Conservation (phyloP, 108 stramenopile species). For the Cylindrotheca fusiformis region DNA sequence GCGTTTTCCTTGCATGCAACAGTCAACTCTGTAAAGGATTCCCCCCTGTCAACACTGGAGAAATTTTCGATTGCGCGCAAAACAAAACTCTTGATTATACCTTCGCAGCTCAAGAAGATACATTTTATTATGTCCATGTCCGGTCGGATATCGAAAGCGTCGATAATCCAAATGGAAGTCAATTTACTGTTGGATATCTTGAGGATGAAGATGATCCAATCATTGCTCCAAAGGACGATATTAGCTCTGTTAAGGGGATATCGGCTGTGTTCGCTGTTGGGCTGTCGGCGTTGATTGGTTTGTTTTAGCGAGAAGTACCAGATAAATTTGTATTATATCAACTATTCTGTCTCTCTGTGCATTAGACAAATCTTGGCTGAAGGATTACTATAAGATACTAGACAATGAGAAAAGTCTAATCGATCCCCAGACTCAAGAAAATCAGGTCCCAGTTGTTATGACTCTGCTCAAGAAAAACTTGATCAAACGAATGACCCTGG, state of each 20-base stretch:
- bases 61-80: constrained; percentile 6
- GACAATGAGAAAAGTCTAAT: no score
- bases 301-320: not conserved
- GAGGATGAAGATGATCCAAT: not conserved
- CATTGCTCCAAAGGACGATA: not conserved
- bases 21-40: constrained; percentile 21
- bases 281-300: not conserved
- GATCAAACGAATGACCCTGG: constrained; percentile 1
- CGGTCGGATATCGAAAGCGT: constrained; percentile 21
- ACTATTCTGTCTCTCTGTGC: no score
- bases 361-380: no score
- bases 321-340: not conserved
- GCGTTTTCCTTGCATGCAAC: constrained; percentile 24
- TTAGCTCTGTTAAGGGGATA: not conserved
- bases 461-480: no score
- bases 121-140: constrained; percentile 31
- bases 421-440: no score
- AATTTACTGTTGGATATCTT: constrained; percentile 17
- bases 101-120: constrained; percentile 13
- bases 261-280: not conserved
- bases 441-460: no score
- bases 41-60: constrained; percentile 13
- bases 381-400: no score
- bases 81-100: constrained; percentile 9
- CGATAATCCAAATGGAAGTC: constrained; percentile 21